Evolutionary conservation across 768 basidiomycete genomes (phyloP).

Genomic region (Paxillus involutus): DNA sequence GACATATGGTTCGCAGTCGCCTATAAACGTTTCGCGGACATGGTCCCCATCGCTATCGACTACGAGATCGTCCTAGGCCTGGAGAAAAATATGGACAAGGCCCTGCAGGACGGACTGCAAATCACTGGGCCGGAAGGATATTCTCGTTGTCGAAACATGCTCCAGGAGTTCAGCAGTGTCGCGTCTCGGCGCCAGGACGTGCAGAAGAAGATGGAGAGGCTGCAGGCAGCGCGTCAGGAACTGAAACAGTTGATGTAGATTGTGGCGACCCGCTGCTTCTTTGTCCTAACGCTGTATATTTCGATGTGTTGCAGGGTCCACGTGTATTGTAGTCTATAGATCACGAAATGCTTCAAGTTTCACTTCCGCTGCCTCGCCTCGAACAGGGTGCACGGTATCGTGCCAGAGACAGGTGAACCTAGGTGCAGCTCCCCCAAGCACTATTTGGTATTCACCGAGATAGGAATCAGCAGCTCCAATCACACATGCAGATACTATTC

Average conservation of each 20-base stretch:
- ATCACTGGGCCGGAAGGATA: conserved; percentile 48
- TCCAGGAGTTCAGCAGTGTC: conserved; percentile 49
- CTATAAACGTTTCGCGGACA: conserved; percentile 46
- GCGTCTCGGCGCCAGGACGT: conserved; percentile 48
- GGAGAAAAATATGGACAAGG: conserved; percentile 43
- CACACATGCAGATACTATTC: conserved; percentile 33
- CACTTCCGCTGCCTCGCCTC: too few species aligned
- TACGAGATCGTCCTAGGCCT: conserved; percentile 43
- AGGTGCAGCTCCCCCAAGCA: too few species aligned
- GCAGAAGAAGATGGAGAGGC: conserved; percentile 48
- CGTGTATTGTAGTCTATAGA: too few species aligned
- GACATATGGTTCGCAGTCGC: conserved; percentile 34
- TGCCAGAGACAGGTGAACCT: background rate
- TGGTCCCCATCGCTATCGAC: conserved; percentile 44
- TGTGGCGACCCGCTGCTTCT: too few species aligned
- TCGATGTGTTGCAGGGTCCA: too few species aligned
- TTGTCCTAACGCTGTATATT: too few species aligned
- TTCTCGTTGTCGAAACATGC: conserved; percentile 47
- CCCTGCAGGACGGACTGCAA: conserved; percentile 48
- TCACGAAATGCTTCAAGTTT: too few species aligned
- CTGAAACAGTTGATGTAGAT: conserved; percentile 20
- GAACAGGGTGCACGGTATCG: background rate
- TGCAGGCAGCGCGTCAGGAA: conserved; percentile 49
- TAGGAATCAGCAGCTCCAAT: background rate
- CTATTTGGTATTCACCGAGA: too few species aligned